Evolutionary conservation across 768 basidiomycete genomes (phyloP), one percentile per base, ranked within the genome.

Genomic region (Agrocybe praecox): DNA sequence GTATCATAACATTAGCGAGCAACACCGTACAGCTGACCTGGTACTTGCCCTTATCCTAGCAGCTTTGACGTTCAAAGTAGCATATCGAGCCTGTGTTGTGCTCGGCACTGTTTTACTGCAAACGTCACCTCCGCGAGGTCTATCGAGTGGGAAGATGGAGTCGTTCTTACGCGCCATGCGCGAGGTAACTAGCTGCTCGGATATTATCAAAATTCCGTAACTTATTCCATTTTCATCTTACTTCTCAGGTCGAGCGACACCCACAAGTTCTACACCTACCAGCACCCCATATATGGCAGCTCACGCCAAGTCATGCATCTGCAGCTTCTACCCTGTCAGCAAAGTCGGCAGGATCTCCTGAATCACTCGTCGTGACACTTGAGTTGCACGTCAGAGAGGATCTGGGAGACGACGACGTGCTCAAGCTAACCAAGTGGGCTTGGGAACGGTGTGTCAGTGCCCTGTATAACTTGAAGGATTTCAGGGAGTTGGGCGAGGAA

Each of bases 51-150:
- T 85, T 6, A 60, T 90, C 7, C 85, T 94, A 52, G 88, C 94
- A 0, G 67, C 88, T 11, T 74, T 91, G 15, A 96, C 94, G 4
- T 91, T 90, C 70, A 82, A 84, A 36, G 80, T 96, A 21, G 90
- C 97, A 0, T 96, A 95, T 68, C 85, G 88, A 1, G 89, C 95
- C 0, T 93, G 88, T 40, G 79, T 88, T 11, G 84, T 92, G 0
- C 89, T 96, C 12, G 96, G 94, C 2, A 86, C 88, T 7, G 88
- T 94, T 1, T 77, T 99, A 2, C 71, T 98, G 14, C 97, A 98
- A 72, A 98, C 97, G 0, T 85, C 94, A 0, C 96, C 96, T 2
- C 74, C 78, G 12, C 69, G 87, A n/a, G 82, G 84, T 1, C 59
- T 80, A 3, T 69, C 80, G 2, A 80, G 80, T 22, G 85, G 83